Evolutionary conservation across 768 basidiomycete species (phyloP).

Genomic region (Clavaria fumosa): DNA sequence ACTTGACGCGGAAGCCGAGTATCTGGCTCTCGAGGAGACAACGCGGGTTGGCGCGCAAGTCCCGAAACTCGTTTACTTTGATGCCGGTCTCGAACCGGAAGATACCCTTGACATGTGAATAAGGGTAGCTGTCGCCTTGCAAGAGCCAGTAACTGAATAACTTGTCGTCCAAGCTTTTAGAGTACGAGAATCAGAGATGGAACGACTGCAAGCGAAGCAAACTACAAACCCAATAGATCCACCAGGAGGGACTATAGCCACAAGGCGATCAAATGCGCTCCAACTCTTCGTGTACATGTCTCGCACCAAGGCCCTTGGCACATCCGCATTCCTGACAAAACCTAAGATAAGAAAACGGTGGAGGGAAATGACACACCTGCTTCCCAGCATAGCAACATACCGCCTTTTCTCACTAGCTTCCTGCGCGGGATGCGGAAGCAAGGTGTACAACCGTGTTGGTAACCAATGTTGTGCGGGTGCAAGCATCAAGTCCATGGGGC

Average conservation of each 20-base stretch:
- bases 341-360: not conserved
- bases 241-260: constrained; percentile 81
- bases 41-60: constrained; percentile 77
- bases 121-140: constrained; percentile 61
- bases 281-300: constrained; percentile 91
- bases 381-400: constrained; percentile 57
- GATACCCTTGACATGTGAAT: constrained; percentile 70
- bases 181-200: constrained; percentile 5
- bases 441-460: constrained; percentile 57
- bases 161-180: constrained; percentile 70
- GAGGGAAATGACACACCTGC: constrained; percentile 53
- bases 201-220: not conserved
- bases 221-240: constrained; percentile 65
- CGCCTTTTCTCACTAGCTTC: constrained; percentile 56
- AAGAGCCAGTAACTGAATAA: constrained; percentile 83
- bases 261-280: constrained; percentile 81
- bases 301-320: constrained; percentile 68
- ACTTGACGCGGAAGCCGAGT: constrained; percentile 69
- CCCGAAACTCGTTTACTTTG: constrained; percentile 78
- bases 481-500: constrained; percentile 66
- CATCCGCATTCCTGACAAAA: constrained; percentile 55
- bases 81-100: constrained; percentile 80
- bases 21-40: constrained; percentile 75
- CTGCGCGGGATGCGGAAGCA: constrained; percentile 74
- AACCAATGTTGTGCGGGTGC: constrained; percentile 62